Base-by-base conservation (phyloP, 768 basidiomycete species). In the Tulasnella sp. region DNA sequence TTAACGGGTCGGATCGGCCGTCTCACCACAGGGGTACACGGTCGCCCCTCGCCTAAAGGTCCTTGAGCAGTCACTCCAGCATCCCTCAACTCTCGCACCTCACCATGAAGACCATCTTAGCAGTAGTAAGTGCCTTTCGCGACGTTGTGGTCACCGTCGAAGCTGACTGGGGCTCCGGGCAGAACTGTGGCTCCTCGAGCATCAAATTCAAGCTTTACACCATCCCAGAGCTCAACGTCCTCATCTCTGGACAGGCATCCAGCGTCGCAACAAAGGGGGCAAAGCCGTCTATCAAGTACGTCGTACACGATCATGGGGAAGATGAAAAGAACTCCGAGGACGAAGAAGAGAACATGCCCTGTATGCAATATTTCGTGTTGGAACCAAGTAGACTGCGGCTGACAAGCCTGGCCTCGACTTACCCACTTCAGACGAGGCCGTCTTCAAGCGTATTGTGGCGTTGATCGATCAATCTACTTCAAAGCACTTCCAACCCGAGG, bases 391-490 rank as follows among this genome's bases (percentile, higher is more conserved):
- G 3, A 61, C 35, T n/a, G 20, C 44, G 35, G n/a, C 42, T 51
- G 40, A 32, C 13, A 18, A n/a, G 70, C 23, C 15, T 16, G 70
- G 26, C 35, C 9, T 32, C 29, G 46, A n/a, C 15, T 77, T 55
- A 32, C 37, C 23, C 32, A 15, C n/a, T 46, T 51, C 48, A 80
- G 78, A 93, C 80, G 85, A 87, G 0, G 86, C 88, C 18, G 92
- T 91, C 0, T 92, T 93, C 81, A 81, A 84, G 18, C 86, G 89
- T 81, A 91, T 93, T 82, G 84, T 93, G 26, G 82, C 73, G 79
- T 39, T 80, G 76, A 86, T 29, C 83, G 84, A 77, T 84, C 92
- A 42, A 74, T 79, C 79, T n/a, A 42, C 48, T 48, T 79, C 77
- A 2, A 81, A 86, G 77, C 73, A 82, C 7, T 80, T 80, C 55